These are phyloP conservation scores for Neurospora cerealis DNA, from an alignment of 495 filamentous ascomycete species.

Conservation along the genomic window DNA sequence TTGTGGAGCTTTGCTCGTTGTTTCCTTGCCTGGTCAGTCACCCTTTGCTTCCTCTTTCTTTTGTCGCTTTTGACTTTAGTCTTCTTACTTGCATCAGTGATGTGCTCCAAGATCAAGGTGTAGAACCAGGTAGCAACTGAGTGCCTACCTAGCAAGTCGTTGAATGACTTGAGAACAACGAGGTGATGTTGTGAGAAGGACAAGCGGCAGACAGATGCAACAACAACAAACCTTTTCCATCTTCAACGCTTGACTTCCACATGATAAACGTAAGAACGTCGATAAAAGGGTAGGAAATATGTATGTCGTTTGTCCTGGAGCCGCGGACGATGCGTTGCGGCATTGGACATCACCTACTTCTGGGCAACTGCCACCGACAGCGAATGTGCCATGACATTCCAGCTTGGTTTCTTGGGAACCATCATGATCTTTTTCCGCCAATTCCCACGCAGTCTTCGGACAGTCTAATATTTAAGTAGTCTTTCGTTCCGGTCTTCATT, in stretches of 20 bases:
- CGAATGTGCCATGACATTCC: neutral
- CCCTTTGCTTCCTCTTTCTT: neutral
- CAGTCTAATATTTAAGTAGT: neutral
- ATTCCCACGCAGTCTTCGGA: neutral
- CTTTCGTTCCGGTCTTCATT: neutral
- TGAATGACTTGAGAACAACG: neutral
- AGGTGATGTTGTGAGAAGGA: neutral
- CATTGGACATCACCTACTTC: neutral
- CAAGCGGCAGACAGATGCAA: neutral
- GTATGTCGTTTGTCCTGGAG: neutral
- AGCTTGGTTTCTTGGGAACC: neutral
- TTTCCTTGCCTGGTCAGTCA: neutral
- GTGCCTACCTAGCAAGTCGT: neutral
- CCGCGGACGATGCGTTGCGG: neutral
- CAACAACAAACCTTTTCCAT: neutral
- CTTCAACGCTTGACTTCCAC: neutral
- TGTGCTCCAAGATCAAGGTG: neutral
- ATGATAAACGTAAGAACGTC: neutral
- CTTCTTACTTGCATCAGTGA: neutral
- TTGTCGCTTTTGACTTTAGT: neutral
- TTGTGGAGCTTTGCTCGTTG: neutral
- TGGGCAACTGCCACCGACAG: neutral
- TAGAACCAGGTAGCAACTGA: neutral
- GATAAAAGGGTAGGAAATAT: neutral
- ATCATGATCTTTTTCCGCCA: neutral